Evolutionary conservation across 441 rosid genomes (phyloP), one percentile per base, ranked within the genome.

Genomic region (Gossypium davidsonii): DNA sequence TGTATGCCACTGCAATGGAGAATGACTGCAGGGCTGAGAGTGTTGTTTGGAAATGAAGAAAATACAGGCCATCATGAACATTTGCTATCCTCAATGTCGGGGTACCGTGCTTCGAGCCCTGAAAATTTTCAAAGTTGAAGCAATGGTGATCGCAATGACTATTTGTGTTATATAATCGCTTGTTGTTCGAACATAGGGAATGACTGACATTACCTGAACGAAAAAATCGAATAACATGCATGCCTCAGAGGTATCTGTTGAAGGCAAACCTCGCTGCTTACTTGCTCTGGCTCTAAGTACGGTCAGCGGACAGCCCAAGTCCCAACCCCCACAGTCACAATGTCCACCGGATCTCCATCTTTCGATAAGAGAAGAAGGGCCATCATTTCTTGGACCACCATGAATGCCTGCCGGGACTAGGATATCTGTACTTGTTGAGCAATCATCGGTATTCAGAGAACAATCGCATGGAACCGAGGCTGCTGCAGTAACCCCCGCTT

Each of bases 251-350:
- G 25, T 63, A 52, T 78, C 80, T 37, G 67, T 59, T 67, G 26
- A 65, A 23, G 76, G 66, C 10, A 63, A 74, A 71, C 26, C 67
- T 26, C 70, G 53, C 12, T 48, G 80, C 46, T 72, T 60, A 49
- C 72, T 74, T 67, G 85, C 71, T 57, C 78, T 78, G 59, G 86
- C 77, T 64, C 77, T 77, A 52, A 89, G 80, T 49, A 89, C 37
- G 0, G 84, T 86, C 62, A 92, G 68, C 0, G 91, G 85, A 74
- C 97, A 92, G 15, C 94, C 96, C 34, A 90, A 67, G 75, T 92
- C 97, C 97, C 97, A 92, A 59, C 96, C 97, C 71, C 91, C 91
- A 31, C 97, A 92, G 60, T 90, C 96, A 64, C 97, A 92, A 74
- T 67, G 76, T 67, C 96, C 97, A 66, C 90, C 94, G 5, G 92